A percentile compares a stretch with the other conserved stretches of the same genome.
Conservation (phyloP, 2,329 filamentous ascomycete species). For the Talaromyces funiculosus region DNA sequence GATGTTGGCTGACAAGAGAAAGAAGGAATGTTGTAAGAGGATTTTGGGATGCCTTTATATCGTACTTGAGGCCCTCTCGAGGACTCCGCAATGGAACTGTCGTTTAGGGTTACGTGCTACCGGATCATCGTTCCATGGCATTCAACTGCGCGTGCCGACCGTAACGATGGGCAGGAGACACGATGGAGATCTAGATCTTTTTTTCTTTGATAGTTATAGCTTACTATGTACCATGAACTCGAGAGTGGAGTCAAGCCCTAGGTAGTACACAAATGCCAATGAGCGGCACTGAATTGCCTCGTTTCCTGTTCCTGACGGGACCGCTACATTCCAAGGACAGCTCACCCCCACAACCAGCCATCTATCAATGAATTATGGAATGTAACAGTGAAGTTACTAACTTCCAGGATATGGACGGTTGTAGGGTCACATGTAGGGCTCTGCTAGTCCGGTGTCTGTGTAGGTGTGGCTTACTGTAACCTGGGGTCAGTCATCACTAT, state of each 20-base stretch:
- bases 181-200: not conserved
- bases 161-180: not conserved
- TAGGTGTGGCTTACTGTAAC: constrained; percentile 5
- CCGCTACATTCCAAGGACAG: constrained; percentile 8
- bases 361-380: constrained; percentile 8
- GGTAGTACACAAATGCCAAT: not conserved
- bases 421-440: constrained; percentile 6
- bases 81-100: not conserved
- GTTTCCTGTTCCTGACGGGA: constrained; percentile 5
- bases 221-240: not conserved
- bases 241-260: not conserved
- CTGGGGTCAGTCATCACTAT: constrained; percentile 2
- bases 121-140: not conserved
- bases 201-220: not conserved
- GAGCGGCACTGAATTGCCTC: not conserved
- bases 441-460: not conserved
- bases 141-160: not conserved
- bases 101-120: constrained; percentile 8
- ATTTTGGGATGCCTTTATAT: constrained; percentile 4
- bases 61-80: too few species aligned
- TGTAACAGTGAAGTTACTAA: constrained; percentile 5
- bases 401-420: not conserved
- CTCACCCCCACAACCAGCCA: constrained; percentile 9
- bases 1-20: not conserved
- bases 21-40: not conserved